These are phyloP conservation scores for Clavispora asparagi DNA, from an alignment of 805 yeast species.

Conservation along the genomic window DNA sequence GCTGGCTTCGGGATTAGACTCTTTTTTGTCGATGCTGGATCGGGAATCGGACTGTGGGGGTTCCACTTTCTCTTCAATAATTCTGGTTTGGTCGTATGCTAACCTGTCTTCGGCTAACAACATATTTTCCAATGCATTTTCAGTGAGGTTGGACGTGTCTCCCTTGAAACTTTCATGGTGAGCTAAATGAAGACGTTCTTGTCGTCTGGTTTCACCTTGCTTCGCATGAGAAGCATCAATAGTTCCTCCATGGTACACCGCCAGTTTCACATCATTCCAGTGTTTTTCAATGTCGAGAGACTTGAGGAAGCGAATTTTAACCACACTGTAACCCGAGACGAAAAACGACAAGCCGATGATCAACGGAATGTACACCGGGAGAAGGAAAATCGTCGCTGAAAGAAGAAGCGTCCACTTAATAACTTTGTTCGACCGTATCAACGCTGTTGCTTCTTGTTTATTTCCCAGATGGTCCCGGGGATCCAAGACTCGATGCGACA, in stretches of 20 bases:
- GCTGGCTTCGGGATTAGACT: neutral
- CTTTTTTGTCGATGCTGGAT: neutral
- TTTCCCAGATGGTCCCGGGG: conserved; percentile 17
- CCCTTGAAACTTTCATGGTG: conserved; percentile 36
- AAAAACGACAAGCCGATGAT: conserved; percentile 32
- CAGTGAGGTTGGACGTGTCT: conserved; percentile 35
- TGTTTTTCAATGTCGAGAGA: conserved; percentile 22
- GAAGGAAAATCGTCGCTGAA: conserved; percentile 20
- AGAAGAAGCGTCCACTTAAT: conserved; percentile 20
- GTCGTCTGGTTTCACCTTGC: conserved; percentile 26
- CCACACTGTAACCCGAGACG: conserved; percentile 35
- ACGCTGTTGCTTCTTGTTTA: conserved; percentile 34
- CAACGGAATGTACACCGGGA: conserved; percentile 51
- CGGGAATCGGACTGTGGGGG: neutral
- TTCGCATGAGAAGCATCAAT: conserved; percentile 28
- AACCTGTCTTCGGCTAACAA: conserved; percentile 32
- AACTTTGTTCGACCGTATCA: conserved; percentile 25
- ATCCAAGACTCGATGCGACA: conserved; percentile 18
- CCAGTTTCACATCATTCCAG: conserved; percentile 28
- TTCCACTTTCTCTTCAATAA: conserved; percentile 11
- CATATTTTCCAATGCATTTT: conserved; percentile 31
- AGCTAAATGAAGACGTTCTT: conserved; percentile 19
- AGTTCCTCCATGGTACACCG: conserved; percentile 27
- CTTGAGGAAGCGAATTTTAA: conserved; percentile 27
- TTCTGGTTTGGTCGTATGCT: conserved; percentile 8